Evolutionary conservation across 257 asterid species (phyloP), one percentile per base, ranked within the genome.

Genomic region (Ilex asprella): DNA sequence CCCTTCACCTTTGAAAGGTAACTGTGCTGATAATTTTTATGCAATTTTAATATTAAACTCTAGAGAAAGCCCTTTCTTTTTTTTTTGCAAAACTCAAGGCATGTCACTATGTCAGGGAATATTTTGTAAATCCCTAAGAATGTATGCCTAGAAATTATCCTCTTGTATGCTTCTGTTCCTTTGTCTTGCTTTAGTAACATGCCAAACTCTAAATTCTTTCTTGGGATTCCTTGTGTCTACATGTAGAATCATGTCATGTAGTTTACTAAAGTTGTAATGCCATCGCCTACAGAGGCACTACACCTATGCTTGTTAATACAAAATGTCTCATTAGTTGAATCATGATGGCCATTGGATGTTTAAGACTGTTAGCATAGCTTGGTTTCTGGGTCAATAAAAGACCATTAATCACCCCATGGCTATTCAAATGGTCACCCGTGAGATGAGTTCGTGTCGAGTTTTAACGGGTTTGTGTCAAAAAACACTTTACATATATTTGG

Each of bases 131-230:
- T 84, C 89, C 93, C 84, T 75, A 77, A 75, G 80, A 78, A 69
- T 63, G 68, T 67, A 57, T 73, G 68, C 79, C 72, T 74, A 70
- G 39, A 74, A 73, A 75, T 73, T 55, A 56, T 10, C 56, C 69
- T 67, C 30, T 69, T 72, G 67, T 69, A 67, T 68, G 74, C 69
- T 50, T 67, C 78, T 68, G 21, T 62, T 62, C 59, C 70, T 76
- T 78, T 78, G 86, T 79, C 84, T 78, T 63, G 77, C 93, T 82
- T 82, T 84, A 81, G 88, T 81, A 82, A 79, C 93, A 84, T 84
- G 93, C 86, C 95, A 82, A 87, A 79, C 76, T 64, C 67, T 69
- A 50, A 57, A 76, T 79, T 77, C 78, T 67, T 70, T 82, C 76
- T 79, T 77, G 83, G 88, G 85, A 82, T 78, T 81, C 86, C 75